These are phyloP conservation scores for Huntiella moniliformis DNA, from an alignment of 2,329 filamentous ascomycete species.

Conservation along the genomic window DNA sequence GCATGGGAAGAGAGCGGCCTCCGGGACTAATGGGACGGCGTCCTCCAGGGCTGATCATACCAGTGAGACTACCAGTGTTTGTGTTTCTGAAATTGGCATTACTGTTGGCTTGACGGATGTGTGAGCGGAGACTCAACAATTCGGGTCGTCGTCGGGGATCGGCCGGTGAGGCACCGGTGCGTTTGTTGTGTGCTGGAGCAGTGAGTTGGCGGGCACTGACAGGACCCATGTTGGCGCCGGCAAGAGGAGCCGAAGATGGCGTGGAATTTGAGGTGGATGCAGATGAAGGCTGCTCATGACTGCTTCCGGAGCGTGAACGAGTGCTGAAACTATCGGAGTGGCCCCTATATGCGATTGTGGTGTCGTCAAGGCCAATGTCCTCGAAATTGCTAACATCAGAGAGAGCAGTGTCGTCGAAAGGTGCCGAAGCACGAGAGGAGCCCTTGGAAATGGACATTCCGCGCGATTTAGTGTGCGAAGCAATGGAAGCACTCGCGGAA, in stretches of 20 bases:
- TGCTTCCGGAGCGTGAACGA: constrained; percentile 14
- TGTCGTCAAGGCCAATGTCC: constrained; percentile 72
- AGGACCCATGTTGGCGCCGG: constrained; percentile 6
- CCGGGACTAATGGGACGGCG: constrained; percentile 8
- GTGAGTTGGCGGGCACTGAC: constrained; percentile 8
- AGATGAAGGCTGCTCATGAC: constrained; percentile 19
- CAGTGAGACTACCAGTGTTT: constrained; percentile 23
- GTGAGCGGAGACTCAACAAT: constrained; percentile 26
- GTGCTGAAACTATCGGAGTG: constrained; percentile 14
- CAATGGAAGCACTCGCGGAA: neutral
- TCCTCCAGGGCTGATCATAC: constrained; percentile 6
- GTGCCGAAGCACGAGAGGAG: constrained; percentile 68
- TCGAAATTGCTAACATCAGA: constrained; percentile 73
- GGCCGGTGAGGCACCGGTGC: constrained; percentile 17
- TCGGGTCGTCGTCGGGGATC: constrained; percentile 14
- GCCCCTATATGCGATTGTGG: constrained; percentile 16
- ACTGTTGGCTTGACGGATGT: constrained; percentile 25
- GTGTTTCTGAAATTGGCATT: constrained; percentile 33
- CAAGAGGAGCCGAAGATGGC: constrained; percentile 2
- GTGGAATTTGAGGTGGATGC: constrained; percentile 9
- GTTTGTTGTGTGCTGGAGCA: constrained; percentile 6
- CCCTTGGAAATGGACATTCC: constrained; percentile 71
- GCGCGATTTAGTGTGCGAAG: neutral
- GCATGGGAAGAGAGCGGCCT: constrained; percentile 9
- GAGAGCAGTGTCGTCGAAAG: constrained; percentile 53